Conservation (phyloP, 2,329 filamentous ascomycete species). For the Calcarisporium arbuscula region DNA sequence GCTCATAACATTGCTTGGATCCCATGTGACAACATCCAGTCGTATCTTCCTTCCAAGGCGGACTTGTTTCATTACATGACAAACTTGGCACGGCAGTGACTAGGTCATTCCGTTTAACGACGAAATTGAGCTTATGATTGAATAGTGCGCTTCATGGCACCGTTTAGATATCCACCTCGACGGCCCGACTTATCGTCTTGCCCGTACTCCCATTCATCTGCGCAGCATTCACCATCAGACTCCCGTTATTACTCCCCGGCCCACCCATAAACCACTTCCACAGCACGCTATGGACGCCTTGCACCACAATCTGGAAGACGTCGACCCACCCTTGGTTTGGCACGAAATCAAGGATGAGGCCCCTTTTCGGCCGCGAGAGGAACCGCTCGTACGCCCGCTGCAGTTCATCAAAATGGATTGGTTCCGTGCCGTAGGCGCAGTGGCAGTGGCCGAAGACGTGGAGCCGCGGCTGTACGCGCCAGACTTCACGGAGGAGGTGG, state of each 20-base stretch:
- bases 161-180: constrained; percentile 27
- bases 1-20: too few relatives aligned
- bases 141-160: too few relatives aligned
- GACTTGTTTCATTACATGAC: too few relatives aligned
- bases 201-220: constrained; percentile 50
- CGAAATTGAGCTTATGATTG: too few relatives aligned
- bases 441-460: constrained; percentile 87
- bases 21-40: too few relatives aligned
- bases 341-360: constrained; percentile 38
- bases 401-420: constrained; percentile 67
- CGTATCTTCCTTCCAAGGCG: too few relatives aligned
- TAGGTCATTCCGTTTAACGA: too few relatives aligned
- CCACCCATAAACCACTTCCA: constrained; percentile 54
- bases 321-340: constrained; percentile 42
- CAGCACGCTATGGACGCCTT: constrained; percentile 40
- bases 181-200: constrained; percentile 34
- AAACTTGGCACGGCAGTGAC: too few relatives aligned
- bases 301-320: constrained; percentile 34
- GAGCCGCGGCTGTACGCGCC: constrained; percentile 65
- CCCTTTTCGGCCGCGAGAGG: constrained; percentile 35
- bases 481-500: constrained; percentile 63
- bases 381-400: constrained; percentile 68
- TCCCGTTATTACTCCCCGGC: constrained; percentile 41
- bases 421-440: constrained; percentile 62
- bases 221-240: constrained; percentile 50